Percentiles rank a stretch among this genome's conserved stretches.
Conservation (phyloP, 192 early-diverging fungal species). For the Backusella liffmaniae region DNA sequence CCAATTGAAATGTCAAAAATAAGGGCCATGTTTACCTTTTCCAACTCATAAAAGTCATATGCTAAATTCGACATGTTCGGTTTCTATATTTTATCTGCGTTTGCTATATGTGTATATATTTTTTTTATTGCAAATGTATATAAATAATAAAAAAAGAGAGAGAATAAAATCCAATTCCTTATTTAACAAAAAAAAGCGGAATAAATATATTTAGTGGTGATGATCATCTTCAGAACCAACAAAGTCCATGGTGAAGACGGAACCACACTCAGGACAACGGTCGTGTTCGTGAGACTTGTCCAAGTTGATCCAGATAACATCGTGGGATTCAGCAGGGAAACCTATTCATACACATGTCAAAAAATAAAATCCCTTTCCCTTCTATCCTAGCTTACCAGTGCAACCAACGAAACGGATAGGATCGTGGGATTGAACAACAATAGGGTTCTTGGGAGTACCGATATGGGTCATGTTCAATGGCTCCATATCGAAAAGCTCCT, state of each 20-base stretch:
- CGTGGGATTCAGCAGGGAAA: slow-evolving; percentile 91
- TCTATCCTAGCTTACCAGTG: slow-evolving; percentile 64
- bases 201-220: slow-evolving; percentile 31
- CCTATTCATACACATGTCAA: slow-evolving; percentile 50
- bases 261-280: slow-evolving; percentile 95
- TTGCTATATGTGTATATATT: neutral
- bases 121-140: slow-evolving; percentile 5
- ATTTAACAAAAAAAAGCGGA: neutral
- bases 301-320: slow-evolving; percentile 87
- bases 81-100: neutral
- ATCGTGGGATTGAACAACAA: slow-evolving; percentile 81
- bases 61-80: neutral
- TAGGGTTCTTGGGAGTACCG: slow-evolving; percentile 83
- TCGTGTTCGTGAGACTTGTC: slow-evolving; percentile 75
- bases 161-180: neutral
- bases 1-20: neutral
- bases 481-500: slow-evolving; percentile 86
- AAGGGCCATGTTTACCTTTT: too few species aligned
- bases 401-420: slow-evolving; percentile 87
- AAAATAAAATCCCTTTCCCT: neutral
- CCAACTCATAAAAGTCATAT: neutral
- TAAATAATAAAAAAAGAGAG: slow-evolving; percentile 20
- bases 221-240: slow-evolving; percentile 32
- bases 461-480: slow-evolving; percentile 71
- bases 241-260: slow-evolving; percentile 66